Percentiles rank a stretch among this genome's conserved stretches.
Conservation (phyloP, 2,329 filamentous ascomycete genomes). For the Diplodia intermedia region DNA sequence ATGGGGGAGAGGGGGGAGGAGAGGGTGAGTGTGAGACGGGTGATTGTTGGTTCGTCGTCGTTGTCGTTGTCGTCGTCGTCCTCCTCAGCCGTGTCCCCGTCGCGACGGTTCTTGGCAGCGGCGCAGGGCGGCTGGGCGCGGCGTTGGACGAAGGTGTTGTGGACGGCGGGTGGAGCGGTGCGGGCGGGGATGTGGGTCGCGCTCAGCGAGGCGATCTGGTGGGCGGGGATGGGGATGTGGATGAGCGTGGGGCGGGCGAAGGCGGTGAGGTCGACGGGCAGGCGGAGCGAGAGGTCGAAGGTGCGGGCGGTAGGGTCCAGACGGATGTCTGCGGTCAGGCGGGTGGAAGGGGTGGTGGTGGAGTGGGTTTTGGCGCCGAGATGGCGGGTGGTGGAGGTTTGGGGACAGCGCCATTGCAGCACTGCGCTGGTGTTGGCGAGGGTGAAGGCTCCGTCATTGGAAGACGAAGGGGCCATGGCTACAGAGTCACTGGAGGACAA, state of each 20-base stretch:
- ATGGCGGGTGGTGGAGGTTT: neutral
- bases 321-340: neutral
- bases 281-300: neutral
- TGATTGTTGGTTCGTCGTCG: too few species aligned
- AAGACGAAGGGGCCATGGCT: neutral
- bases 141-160: neutral
- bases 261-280: neutral
- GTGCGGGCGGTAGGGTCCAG: neutral
- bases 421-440: neutral
- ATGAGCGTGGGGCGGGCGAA: neutral
- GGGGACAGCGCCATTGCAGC: neutral
- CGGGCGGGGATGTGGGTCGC: neutral
- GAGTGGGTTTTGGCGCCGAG: neutral
- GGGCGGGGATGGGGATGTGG: neutral
- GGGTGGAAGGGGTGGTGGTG: neutral
- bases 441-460: neutral
- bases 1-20: too few species aligned
- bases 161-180: neutral
- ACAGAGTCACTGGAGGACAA: neutral
- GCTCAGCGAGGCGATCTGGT: neutral
- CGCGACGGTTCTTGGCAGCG: too few species aligned
- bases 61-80: too few species aligned
- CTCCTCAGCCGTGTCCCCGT: too few species aligned
- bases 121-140: too few species aligned
- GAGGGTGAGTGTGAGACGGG: too few species aligned